Base-by-base conservation (phyloP, 768 basidiomycete genomes). In the Boletus barrowsii region DNA sequence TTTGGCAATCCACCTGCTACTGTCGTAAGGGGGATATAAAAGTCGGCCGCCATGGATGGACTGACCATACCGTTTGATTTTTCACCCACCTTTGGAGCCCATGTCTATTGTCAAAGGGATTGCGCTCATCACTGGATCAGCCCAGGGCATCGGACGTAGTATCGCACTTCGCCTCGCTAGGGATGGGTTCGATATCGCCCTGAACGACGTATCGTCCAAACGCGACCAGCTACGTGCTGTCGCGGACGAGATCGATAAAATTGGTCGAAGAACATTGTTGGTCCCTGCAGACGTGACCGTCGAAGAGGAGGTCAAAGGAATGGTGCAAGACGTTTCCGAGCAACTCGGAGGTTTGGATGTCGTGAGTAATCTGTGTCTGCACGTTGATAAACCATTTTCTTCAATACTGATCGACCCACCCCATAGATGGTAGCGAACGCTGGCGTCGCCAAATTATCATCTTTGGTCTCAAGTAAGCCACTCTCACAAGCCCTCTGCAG, bases 341-440 rank as follows among this genome's bases (percentile, higher is more conserved):
- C 59, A 59, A 26, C 61, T 80, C 5, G 79, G 79, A 1, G 61
- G 73, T 4, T 56, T 82, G 24, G 76, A 81, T 56, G 76, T 79
- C 22, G 80, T 79, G 47, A 58, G 43, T n/a, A 18, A n/a, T 6
- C 37, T 18, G 17, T 39, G 33, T n/a, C 6, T 18, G 29, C 2
- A 39, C 37, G 18, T 20, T 18, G 9, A 22, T 22, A 4, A 41
- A 2, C 10, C 11, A 6, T 20, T 10, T 18, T 41, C 10, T 18
- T 41, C n/a, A 41, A 29, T 29, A 29, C 29, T 29, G 5, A 2
- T 4, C 15, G 5, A 14, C 6, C n/a, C n/a, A n/a, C n/a, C 6
- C 15, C 14, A 7, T 26, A 56, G 59, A 60, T 60, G 50, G 53
- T 61, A 9, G 59, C 59, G 14, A 59, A 59, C 30, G 58, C 56